phyloP scores from a whole-genome alignment of 768 basidiomycete genomes.

The Boletellus ananas region DNA sequence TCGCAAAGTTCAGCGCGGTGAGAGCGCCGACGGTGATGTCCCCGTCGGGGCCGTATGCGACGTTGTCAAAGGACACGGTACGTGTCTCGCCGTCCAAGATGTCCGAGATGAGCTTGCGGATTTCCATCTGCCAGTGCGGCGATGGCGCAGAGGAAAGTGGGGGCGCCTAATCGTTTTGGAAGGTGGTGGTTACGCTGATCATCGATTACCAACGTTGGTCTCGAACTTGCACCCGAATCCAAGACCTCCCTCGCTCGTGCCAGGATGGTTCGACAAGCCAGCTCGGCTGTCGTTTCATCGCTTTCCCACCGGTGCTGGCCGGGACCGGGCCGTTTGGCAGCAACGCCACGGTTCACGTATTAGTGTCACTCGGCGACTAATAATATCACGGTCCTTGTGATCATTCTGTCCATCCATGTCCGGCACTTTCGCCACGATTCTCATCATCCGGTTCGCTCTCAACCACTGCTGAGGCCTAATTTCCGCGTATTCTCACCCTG shows the following conservation, averaged over 20 bases:
- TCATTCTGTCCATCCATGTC: too few relatives aligned
- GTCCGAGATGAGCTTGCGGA: conserved; percentile 12
- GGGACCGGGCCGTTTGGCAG: neutral
- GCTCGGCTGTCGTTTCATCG: neutral
- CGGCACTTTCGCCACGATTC: too few relatives aligned
- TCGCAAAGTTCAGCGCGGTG: conserved; percentile 56
- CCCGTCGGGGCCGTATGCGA: conserved; percentile 34
- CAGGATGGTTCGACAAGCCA: too few relatives aligned
- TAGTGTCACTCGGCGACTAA: neutral
- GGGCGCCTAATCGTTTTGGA: conserved; percentile 1
- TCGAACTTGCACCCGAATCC: too few relatives aligned
- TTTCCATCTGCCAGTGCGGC: conserved; percentile 8
- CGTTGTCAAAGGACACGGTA: conserved; percentile 41
- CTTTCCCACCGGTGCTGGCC: neutral
- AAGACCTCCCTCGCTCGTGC: too few relatives aligned
- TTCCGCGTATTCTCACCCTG: too few relatives aligned
- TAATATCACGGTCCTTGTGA: neutral
- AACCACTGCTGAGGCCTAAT: too few relatives aligned
- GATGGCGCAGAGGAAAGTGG: neutral
- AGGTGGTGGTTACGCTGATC: conserved; percentile 4
- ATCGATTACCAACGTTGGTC: neutral
- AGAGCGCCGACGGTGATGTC: conserved; percentile 47
- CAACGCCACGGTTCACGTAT: neutral
- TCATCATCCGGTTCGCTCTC: too few relatives aligned
- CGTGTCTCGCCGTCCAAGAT: conserved; percentile 28